Evolutionary conservation across 2,329 filamentous ascomycete species (phyloP), one percentile per base, ranked within the genome.

Genomic region (Claviceps capensis): DNA sequence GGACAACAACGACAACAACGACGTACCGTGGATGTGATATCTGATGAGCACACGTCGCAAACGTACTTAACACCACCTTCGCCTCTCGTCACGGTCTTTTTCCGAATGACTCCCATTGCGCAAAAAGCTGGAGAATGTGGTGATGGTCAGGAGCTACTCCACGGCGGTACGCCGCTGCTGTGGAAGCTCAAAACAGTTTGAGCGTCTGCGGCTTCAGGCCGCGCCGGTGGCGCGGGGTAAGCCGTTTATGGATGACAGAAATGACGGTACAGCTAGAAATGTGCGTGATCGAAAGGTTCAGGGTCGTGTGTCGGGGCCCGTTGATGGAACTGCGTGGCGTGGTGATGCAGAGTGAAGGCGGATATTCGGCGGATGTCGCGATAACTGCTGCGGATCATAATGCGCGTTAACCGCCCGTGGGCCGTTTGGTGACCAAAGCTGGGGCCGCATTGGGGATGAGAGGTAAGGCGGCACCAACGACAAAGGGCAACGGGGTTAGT

Each of bases 61-160:
- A 97, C 88, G 67, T 95, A 98, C 67, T 97, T 96, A 36, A 89
- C 86, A 57, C 87, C 87, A 47, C 86, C 89, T 65, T 96, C 88
- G 49, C 85, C 88, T 63, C 87, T 78, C 52, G 84, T 83, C 59
- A 86, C 86, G 54, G 88, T 93, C 74, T 96, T 96, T 76, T 96
- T 96, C 66, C 90, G 86, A 67, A 96, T 95, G 63, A 95, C 86
- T 61, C 89, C 90, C 91, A 96, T 96, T 17, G 45, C 7, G 19
- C 30, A 34, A 34, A 34, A 14, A 22, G 3, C 16, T 1, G 19
- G 43, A 3, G 3, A 4, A n/a, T 13, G 40, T 40, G 34, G 26
- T 13, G 34, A 44, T 42, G 13, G 13, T 34, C 4, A n/a, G 16
- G 22, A 19, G 30, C 47, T 50, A 3, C 26, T 41, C 14, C 26